Conservation (phyloP, 1,284 basidiomycete species). For the Salmacisia buchloeana region DNA sequence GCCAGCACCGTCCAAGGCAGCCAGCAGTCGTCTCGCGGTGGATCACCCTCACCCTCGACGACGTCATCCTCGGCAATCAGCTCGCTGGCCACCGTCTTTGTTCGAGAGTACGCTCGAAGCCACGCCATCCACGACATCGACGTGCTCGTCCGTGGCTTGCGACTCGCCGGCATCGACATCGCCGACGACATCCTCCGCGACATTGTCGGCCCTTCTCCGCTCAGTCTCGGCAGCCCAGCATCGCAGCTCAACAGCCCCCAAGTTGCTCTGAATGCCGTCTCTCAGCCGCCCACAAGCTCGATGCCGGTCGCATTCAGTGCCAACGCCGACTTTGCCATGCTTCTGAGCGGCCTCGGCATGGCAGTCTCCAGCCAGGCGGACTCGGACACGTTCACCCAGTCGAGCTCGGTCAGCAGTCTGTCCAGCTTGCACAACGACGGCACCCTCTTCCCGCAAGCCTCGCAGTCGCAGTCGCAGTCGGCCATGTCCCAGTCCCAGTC, state of each 20-base stretch:
- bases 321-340: conserved; percentile 5
- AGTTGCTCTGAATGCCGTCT: background rate
- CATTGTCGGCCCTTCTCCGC: conserved; percentile 3
- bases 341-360: conserved; percentile 5
- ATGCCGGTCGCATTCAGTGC: background rate
- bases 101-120: conserved; percentile 1
- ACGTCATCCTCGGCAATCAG: background rate
- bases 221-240: background rate
- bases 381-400: conserved; percentile 4
- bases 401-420: conserved; percentile 1
- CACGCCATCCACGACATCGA: background rate
- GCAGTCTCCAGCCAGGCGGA: background rate
- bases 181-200: background rate
- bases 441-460: background rate
- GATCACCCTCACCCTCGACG: background rate
- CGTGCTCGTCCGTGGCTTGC: background rate
- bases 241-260: too few relatives aligned
- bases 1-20: background rate
- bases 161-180: background rate
- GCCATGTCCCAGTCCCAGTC: conserved; percentile 1
- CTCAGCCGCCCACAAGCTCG: background rate
- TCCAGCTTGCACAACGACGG: background rate
- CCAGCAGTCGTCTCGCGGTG: conserved; percentile 3
- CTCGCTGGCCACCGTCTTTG: background rate
- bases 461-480: background rate